Evolutionary conservation across 2,329 filamentous ascomycete species (phyloP), one percentile per base, ranked within the genome.

Genomic region (Aspergillus vadensis): DNA sequence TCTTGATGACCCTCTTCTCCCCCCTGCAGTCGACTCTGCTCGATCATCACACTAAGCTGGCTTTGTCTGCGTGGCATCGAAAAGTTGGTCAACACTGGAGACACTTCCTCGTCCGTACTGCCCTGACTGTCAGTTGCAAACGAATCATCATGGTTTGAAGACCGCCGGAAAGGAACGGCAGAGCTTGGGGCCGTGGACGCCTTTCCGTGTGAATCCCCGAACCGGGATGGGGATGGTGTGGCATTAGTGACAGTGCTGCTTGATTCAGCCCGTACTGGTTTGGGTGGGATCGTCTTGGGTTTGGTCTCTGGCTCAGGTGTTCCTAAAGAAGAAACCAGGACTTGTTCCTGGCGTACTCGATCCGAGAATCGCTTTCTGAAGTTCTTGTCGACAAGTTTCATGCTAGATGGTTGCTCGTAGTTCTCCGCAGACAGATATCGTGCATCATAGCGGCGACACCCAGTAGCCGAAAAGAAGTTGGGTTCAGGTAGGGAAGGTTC

Each of bases 291-390:
- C 17, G 23, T 44, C 23, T n/a, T 44, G 17, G 44, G 38, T 32
- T 25, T 23, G 2, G 25, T 8, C 15, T 17, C 19, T 10, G 49
- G 17, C n/a, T 32, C 27, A 3, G 30, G 21, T 7, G 49, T 51
- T 21, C 36, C 60, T 25, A 60, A 51, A 50, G 56, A 66, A 17
- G 53, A 62, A 59, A 60, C 58, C 51, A 53, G 38, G 15, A 39
- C n/a, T 4, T 44, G 44, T 19, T 70, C 68, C 15, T 66, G 65
- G 15, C 61, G 61, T 23, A 66, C 60, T 54, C 66, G 69, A 62
- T 78, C 72, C 6, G 71, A 72, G 57, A 79, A 79, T 27, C 69
- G 71, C 6, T 67, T 61, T 3, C 77, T 74, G 60, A 79, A 79
- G 50, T 73, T 70, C 30, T 69, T 73, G 15, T 75, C 71, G 10